Base-by-base conservation (phyloP, 257 asterid species). In the Nicotiana knightiana region DNA sequence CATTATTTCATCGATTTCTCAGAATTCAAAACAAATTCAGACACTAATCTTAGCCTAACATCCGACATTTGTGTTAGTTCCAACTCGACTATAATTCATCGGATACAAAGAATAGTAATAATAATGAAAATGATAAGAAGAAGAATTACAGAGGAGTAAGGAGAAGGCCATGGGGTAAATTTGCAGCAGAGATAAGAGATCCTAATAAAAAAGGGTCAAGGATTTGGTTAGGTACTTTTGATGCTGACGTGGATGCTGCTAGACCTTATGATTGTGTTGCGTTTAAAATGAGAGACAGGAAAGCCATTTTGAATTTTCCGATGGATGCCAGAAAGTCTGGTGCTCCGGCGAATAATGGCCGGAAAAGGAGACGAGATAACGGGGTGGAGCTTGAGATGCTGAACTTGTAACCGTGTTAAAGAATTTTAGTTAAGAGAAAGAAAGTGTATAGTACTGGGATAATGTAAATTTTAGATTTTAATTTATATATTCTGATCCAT, bases 81-180 rank as follows among this genome's bases (percentile, higher is more conserved):
- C 21, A 46, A 21, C 46, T 24, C 54, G n/a, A 15, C 26, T 10
- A 33, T 32, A 21, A 21, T 67, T 51, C 37, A 7, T 55, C 84
- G 18, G 37, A 58, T 9, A 6, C 51, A 1, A 18, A 7, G 9
- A 12, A 2, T 68, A 6, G 0, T n/a, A n/a, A 10, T 9, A 28
- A 33, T 18, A 6, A 2, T 13, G 33, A 85, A 18, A 13, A 55
- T 21, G 24, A 21, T 5, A 82, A 33, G 73, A 65, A 79, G 43
- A 88, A 85, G 89, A 85, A 64, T 15, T 93, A 85, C 89, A 84
- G 98, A 85, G 98, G 98, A 4, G 98, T 94, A 0, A 86, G 98
- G 86, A 89, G 89, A 88, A 85, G 98, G 86, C 97, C 98, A 46
- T 94, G 98, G 98, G 98, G 98, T 11, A 94, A 93, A 76, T 94